A percentile compares a stretch with the other conserved stretches of the same genome.
Conservation (phyloP, 805 yeast genomes). For the Nematodospora valgi region DNA sequence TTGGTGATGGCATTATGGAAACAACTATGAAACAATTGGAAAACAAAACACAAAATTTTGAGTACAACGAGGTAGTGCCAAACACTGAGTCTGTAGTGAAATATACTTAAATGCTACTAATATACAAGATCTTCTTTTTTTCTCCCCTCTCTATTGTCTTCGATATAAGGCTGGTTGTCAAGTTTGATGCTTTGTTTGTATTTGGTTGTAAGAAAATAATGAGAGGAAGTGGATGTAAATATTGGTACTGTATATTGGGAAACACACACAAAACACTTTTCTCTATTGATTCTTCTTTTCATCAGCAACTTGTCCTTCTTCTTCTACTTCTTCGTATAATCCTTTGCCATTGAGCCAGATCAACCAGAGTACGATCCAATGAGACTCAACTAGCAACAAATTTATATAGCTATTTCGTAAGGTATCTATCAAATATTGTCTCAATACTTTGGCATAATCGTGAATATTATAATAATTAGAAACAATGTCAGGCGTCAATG, state of each 20-base stretch:
- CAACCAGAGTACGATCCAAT: constrained; percentile 5
- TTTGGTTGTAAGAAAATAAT: too few species aligned
- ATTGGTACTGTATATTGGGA: constrained; percentile 1
- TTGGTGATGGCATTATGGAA: constrained; percentile 1
- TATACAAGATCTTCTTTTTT: too few species aligned
- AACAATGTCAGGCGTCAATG: background rate
- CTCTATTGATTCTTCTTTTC: background rate
- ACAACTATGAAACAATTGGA: background rate
- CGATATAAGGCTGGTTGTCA: too few species aligned
- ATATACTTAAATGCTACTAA: too few species aligned
- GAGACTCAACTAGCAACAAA: constrained; percentile 3
- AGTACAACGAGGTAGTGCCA: too few species aligned
- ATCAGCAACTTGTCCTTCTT: constrained; percentile 1
- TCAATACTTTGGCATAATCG: constrained; percentile 1
- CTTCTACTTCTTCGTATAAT: background rate
- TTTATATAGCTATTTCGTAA: constrained; percentile 1
- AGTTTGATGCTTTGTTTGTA: too few species aligned
- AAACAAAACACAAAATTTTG: background rate
- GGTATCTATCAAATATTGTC: background rate
- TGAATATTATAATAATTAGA: background rate
- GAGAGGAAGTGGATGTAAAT: too few species aligned
- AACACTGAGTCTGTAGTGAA: too few species aligned
- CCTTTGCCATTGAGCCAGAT: constrained; percentile 2
- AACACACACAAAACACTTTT: background rate
- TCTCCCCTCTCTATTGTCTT: too few species aligned